phyloP scores from a whole-genome alignment of 352 stramenopile genomes.

The Phytophthora ramorum region DNA sequence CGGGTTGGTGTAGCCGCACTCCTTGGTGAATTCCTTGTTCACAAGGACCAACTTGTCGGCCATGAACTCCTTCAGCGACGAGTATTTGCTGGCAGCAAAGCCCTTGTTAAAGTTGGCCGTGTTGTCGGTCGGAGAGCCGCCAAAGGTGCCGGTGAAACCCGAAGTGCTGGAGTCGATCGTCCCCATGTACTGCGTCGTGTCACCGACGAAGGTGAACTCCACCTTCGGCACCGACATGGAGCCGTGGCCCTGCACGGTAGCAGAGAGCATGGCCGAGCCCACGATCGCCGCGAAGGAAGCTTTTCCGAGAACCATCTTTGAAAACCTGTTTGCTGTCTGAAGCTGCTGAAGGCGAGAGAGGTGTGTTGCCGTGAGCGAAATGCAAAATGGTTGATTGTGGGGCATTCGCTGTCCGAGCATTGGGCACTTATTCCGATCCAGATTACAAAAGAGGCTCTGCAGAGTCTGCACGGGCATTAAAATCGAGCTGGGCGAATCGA shows the following conservation, averaged over 20 bases:
- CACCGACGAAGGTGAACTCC: constrained; percentile 34
- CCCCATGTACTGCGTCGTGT: constrained; percentile 33
- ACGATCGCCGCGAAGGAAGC: constrained; percentile 18
- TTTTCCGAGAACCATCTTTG: constrained; percentile 29
- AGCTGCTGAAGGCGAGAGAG: constrained; percentile 1
- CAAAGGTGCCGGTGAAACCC: constrained; percentile 31
- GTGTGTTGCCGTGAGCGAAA: constrained; percentile 23
- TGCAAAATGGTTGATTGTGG: constrained; percentile 21
- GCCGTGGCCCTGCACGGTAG: constrained; percentile 31
- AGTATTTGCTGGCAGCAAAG: constrained; percentile 28
- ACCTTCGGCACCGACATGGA: constrained; percentile 32
- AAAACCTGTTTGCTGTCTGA: constrained; percentile 27
- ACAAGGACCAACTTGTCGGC: constrained; percentile 24
- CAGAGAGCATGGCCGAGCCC: constrained; percentile 22
- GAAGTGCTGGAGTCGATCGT: constrained; percentile 30
- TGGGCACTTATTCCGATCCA: background rate
- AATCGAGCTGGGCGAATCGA: no score
- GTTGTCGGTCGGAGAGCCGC: constrained; percentile 21
- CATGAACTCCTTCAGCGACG: constrained; percentile 34
- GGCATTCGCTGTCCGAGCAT: constrained; percentile 15
- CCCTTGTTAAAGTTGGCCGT: constrained; percentile 34
- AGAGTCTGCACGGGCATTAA: background rate
- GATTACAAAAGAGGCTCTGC: constrained; percentile 4
- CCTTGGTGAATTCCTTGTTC: constrained; percentile 23
- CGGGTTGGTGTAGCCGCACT: constrained; percentile 40